phyloP scores from a whole-genome alignment of 768 basidiomycete species.

The Tubosaeta brunneosetosa region DNA sequence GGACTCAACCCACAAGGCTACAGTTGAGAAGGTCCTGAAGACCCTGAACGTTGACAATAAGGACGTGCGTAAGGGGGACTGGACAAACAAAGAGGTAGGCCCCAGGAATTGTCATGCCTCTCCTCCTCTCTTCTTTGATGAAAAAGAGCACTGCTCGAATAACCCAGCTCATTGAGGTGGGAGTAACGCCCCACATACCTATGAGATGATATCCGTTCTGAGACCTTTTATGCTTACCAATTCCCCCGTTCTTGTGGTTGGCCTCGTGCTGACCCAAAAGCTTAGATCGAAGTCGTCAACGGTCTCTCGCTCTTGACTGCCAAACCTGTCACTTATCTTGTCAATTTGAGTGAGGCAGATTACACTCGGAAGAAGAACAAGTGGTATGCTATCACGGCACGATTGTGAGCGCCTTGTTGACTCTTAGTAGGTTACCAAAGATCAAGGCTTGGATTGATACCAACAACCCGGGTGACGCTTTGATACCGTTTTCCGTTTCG shows the following conservation, averaged over 20 bases:
- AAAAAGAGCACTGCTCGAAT: constrained; percentile 82
- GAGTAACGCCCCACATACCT: constrained; percentile 82
- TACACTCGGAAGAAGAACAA: constrained; percentile 98
- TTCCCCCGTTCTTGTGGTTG: neutral
- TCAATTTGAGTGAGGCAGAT: constrained; percentile 93
- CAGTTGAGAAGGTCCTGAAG: constrained; percentile 80
- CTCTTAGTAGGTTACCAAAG: constrained; percentile 70
- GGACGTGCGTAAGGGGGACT: constrained; percentile 90
- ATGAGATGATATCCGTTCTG: constrained; percentile 59
- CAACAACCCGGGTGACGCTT: constrained; percentile 90
- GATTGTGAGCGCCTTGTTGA: neutral
- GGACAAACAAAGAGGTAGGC: constrained; percentile 95
- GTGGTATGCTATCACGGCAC: constrained; percentile 48
- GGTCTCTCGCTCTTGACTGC: constrained; percentile 87
- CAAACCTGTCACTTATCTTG: constrained; percentile 96
- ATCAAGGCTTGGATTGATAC: constrained; percentile 98
- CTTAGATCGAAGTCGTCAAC: constrained; percentile 87
- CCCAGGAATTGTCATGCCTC: neutral
- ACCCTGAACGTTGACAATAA: constrained; percentile 73
- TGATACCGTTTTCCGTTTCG: constrained; percentile 96
- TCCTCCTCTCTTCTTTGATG: constrained; percentile 38
- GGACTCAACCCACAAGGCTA: constrained; percentile 48
- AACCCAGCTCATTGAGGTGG: constrained; percentile 97
- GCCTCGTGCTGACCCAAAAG: constrained; percentile 9
- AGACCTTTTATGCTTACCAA: constrained; percentile 10